Percentiles rank a stretch among this genome's conserved stretches.
Evolutionary conservation across 176 grass and related monocot genomes (phyloP).

Genomic region (Themeda triandra): DNA sequence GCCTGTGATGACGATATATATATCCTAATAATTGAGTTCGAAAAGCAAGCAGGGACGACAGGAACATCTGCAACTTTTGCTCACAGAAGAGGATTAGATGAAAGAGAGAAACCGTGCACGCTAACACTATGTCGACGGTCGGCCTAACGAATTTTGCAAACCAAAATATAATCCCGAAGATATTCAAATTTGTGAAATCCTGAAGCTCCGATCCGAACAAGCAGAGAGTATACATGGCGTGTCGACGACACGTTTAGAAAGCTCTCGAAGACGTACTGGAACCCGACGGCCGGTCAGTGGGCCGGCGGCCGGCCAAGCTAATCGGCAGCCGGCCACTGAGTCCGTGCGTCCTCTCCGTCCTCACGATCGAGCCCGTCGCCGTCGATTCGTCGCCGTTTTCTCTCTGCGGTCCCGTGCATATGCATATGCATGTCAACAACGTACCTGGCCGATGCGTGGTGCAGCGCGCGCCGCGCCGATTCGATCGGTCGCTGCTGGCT

Average conservation of each 20-base stretch:
- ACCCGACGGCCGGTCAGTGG: neutral
- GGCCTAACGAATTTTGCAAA: neutral
- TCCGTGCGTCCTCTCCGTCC: neutral
- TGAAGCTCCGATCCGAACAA: neutral
- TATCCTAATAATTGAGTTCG: neutral
- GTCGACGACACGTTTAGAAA: neutral
- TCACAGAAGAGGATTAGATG: neutral
- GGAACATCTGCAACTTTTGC: neutral
- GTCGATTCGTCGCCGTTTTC: neutral
- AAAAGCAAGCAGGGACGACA: neutral
- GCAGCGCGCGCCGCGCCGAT: neutral
- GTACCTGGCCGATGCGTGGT: neutral
- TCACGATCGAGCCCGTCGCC: neutral
- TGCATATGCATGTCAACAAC: neutral
- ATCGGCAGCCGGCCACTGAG: neutral
- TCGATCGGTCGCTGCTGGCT: no score
- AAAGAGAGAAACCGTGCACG: neutral
- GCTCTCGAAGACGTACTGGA: neutral
- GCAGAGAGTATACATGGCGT: neutral
- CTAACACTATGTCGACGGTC: neutral
- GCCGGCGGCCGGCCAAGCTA: neutral
- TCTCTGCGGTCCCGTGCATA: neutral
- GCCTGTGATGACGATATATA: neutral
- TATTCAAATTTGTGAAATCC: neutral
- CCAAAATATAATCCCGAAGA: neutral